Conservation (phyloP, 495 filamentous ascomycete genomes). For the Hypomontagnella submonticulosa region DNA sequence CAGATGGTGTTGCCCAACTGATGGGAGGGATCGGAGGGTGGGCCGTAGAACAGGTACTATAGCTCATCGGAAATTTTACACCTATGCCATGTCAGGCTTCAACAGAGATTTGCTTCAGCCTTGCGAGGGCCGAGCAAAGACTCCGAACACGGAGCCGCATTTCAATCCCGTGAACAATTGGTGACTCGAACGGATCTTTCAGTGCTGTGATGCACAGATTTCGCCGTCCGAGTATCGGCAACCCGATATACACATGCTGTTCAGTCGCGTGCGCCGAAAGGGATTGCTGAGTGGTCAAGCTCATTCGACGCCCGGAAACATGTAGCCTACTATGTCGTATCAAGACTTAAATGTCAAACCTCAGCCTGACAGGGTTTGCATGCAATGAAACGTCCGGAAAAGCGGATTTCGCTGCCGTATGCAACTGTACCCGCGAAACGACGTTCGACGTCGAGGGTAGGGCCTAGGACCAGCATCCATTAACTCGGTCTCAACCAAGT, state of each 20-base stretch:
- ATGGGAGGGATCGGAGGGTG: conserved; percentile 9
- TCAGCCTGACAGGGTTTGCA: conserved; percentile 33
- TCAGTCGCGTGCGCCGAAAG: conserved; percentile 31
- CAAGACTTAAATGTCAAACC: conserved; percentile 35
- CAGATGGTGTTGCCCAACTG: conserved; percentile 29
- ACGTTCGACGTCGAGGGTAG: conserved; percentile 27
- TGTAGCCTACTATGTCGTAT: conserved; percentile 33
- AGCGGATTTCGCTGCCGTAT: conserved; percentile 42
- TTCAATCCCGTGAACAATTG: neutral
- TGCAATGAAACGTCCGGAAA: conserved; percentile 44
- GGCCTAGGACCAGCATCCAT: conserved; percentile 25
- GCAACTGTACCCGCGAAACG: conserved; percentile 29
- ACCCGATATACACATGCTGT: conserved; percentile 22
- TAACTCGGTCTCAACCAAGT: conserved; percentile 40
- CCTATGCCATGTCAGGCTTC: conserved; percentile 29
- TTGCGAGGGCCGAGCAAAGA: conserved; percentile 18
- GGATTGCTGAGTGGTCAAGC: conserved; percentile 23
- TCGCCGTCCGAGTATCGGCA: conserved; percentile 33
- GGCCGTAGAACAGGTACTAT: conserved; percentile 27
- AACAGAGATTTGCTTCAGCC: conserved; percentile 33
- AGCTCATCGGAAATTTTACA: conserved; percentile 2
- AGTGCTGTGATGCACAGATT: conserved; percentile 3
- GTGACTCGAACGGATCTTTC: neutral
- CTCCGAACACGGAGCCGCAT: conserved; percentile 40
- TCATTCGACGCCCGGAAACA: conserved; percentile 24